Percentiles rank a stretch among this genome's conserved stretches.
These are phyloP conservation scores for Acephala macrosclerotiorum DNA, from an alignment of 2,329 filamentous ascomycete genomes.

Conservation along the genomic window DNA sequence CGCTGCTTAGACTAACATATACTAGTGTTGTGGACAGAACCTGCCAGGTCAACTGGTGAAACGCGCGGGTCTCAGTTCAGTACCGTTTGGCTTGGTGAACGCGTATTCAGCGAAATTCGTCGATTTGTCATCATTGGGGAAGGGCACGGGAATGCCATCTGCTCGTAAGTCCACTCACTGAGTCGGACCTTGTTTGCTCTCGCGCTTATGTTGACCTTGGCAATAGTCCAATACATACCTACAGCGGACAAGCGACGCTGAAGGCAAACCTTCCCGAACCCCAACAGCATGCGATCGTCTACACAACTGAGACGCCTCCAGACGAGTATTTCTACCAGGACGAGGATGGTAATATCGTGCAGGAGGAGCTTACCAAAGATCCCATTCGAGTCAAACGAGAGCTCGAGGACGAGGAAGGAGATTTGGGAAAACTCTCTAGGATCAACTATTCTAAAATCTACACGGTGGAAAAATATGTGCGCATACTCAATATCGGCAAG, in stretches of 20 bases:
- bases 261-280: constrained; percentile 36
- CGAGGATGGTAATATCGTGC: constrained; percentile 20
- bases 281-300: constrained; percentile 33
- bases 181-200: too few species aligned
- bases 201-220: not conserved
- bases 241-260: constrained; percentile 33
- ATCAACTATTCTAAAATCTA: constrained; percentile 42
- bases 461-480: constrained; percentile 40
- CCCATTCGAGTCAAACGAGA: constrained; percentile 33
- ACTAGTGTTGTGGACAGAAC: constrained; percentile 38
- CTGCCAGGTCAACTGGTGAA: constrained; percentile 14
- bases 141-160: constrained; percentile 34
- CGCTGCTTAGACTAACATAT: not conserved
- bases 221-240: constrained; percentile 37
- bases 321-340: constrained; percentile 14
- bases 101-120: constrained; percentile 35
- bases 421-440: constrained; percentile 29
- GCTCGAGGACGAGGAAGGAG: constrained; percentile 19
- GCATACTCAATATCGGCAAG: constrained; percentile 38
- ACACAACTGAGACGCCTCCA: constrained; percentile 29
- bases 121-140: constrained; percentile 37
- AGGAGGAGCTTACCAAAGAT: constrained; percentile 31
- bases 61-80: constrained; percentile 10
- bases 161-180: constrained; percentile 36
- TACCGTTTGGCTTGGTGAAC: constrained; percentile 2